Conservation (phyloP, 768 basidiomycete species). For the Coprinopsis marcescibilis region DNA sequence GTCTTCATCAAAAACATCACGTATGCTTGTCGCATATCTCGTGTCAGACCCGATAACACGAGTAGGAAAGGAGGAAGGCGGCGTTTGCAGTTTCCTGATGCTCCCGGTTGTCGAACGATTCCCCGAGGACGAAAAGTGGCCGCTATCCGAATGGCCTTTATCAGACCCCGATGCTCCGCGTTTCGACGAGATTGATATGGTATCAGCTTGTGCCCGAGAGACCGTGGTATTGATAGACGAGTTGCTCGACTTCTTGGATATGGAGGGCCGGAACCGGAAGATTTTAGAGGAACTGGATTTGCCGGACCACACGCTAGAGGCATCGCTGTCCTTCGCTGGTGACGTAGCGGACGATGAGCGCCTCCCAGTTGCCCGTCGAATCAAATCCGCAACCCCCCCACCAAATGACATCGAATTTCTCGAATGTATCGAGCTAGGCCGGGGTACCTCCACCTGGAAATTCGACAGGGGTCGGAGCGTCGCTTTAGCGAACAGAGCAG, state of each 20-base stretch:
- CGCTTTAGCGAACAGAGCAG: constrained; percentile 17
- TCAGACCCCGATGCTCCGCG: constrained; percentile 18
- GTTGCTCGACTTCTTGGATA: constrained; percentile 46
- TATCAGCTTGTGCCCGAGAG: constrained; percentile 32
- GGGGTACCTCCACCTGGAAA: constrained; percentile 36
- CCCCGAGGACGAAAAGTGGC: constrained; percentile 26
- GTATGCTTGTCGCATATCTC: constrained; percentile 30
- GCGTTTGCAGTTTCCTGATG: constrained; percentile 37
- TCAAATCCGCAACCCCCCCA: constrained; percentile 35
- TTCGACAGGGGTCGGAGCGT: constrained; percentile 32
- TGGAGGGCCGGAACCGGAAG: constrained; percentile 31
- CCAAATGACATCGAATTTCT: constrained; percentile 47
- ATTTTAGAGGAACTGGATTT: constrained; percentile 32
- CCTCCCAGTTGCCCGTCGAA: constrained; percentile 44
- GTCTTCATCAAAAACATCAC: constrained; percentile 50
- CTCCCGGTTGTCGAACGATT: constrained; percentile 40
- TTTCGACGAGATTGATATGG: constrained; percentile 40
- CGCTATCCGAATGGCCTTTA: constrained; percentile 18
- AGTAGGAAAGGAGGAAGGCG: constrained; percentile 55
- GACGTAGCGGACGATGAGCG: constrained; percentile 23
- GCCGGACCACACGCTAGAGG: constrained; percentile 39
- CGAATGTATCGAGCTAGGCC: constrained; percentile 49
- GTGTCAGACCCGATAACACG: constrained; percentile 32
- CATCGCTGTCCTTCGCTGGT: constrained; percentile 43
- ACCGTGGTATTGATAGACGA: constrained; percentile 41